Evolutionary conservation across 495 filamentous ascomycete genomes (phyloP).

Genomic region (Hypoxylon perforatum): DNA sequence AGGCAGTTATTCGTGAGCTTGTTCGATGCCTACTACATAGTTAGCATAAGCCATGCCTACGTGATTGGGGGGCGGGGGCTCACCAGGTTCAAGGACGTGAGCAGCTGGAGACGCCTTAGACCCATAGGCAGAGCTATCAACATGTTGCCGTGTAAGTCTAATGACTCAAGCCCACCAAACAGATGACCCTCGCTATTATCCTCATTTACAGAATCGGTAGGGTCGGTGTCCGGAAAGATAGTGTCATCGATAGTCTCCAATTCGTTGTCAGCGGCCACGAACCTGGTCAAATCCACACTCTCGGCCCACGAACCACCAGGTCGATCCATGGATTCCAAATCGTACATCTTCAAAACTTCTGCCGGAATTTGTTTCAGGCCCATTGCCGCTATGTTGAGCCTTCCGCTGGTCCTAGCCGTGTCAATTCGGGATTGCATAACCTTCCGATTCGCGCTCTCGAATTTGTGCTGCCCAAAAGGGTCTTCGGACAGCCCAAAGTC

Average conservation of each 20-base stretch:
- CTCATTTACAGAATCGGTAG: constrained; percentile 67
- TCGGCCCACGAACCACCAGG: constrained; percentile 83
- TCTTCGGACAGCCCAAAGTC: constrained; percentile 67
- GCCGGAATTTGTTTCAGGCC: constrained; percentile 80
- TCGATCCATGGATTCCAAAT: constrained; percentile 66
- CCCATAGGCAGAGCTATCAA: constrained; percentile 78
- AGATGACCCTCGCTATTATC: constrained; percentile 71
- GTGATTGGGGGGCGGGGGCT: constrained; percentile 32
- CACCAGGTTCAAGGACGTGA: constrained; percentile 86
- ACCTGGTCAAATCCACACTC: constrained; percentile 87
- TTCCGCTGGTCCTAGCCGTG: constrained; percentile 79
- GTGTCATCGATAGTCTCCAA: constrained; percentile 75
- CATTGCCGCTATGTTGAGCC: constrained; percentile 90
- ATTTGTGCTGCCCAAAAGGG: constrained; percentile 74
- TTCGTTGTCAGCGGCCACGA: constrained; percentile 94
- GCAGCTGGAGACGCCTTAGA: constrained; percentile 72
- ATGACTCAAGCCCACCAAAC: constrained; percentile 82
- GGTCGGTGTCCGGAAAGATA: constrained; percentile 79
- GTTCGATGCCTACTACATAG: constrained; percentile 74
- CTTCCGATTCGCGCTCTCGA: constrained; percentile 67
- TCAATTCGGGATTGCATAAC: constrained; percentile 81
- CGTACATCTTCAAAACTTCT: constrained; percentile 93
- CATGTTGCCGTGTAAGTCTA: constrained; percentile 89
- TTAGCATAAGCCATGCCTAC: constrained; percentile 20
- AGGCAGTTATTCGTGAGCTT: constrained; percentile 75